A percentile compares a stretch with the other conserved stretches of the same genome.
phyloP scores from a whole-genome alignment of 2,329 filamentous ascomycete genomes.

The Teratosphaeria nubilosa region DNA sequence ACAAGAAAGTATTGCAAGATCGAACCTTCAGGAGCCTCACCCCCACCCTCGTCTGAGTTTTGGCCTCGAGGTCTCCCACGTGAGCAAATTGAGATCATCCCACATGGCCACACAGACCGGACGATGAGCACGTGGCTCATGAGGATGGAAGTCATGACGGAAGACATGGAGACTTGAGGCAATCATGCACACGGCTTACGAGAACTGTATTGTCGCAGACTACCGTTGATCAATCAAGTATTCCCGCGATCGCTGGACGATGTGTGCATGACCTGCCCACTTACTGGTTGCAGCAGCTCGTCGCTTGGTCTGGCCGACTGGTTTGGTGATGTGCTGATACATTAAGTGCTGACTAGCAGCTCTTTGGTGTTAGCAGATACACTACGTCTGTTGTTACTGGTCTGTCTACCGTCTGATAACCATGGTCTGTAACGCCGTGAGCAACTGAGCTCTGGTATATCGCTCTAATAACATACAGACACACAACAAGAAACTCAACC shows the following conservation, averaged over 20 bases:
- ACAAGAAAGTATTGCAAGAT: not conserved
- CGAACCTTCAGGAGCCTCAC: not conserved
- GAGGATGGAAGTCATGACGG: not conserved
- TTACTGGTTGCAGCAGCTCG: not conserved
- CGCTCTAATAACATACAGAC: not conserved
- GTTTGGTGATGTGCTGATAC: not conserved
- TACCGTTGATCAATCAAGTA: not conserved
- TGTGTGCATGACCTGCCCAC: too few species aligned
- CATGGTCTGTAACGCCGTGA: not conserved
- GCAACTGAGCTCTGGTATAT: not conserved
- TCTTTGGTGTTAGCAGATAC: not conserved
- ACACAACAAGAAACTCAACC: not conserved
- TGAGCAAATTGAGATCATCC: not conserved
- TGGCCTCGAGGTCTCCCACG: not conserved
- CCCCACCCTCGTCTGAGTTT: not conserved
- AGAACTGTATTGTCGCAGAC: too few species aligned
- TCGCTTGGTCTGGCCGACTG: not conserved
- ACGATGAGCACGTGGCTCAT: not conserved
- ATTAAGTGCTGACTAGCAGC: not conserved
- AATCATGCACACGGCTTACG: too few species aligned
- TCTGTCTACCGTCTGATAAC: not conserved
- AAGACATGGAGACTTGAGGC: too few species aligned
- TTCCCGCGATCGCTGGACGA: not conserved
- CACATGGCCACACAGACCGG: not conserved
- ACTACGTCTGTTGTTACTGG: not conserved